Conservation (phyloP, 129 eudicot species). For the Heracleum sosnowskyi region DNA sequence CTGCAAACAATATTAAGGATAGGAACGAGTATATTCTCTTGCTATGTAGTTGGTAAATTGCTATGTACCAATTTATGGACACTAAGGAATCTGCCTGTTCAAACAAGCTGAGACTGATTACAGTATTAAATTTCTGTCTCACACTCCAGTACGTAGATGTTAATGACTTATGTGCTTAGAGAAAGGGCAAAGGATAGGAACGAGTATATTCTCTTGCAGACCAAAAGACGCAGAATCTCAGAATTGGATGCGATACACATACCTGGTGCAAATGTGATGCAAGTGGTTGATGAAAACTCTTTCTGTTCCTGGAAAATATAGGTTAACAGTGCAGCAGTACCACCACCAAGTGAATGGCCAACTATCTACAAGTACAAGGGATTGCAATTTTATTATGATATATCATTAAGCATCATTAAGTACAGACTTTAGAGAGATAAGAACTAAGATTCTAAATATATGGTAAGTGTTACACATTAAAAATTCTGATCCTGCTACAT, state of each 20-base stretch:
- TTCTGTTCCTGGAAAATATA: constrained; percentile 92
- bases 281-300: constrained; percentile 69
- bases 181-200: neutral
- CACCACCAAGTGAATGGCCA: constrained; percentile 99
- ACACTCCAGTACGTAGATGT: neutral
- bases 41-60: too few relatives aligned
- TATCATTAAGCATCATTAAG: neutral
- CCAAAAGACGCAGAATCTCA: neutral
- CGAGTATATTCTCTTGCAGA: neutral
- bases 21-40: too few relatives aligned
- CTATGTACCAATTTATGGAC: neutral
- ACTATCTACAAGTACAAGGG: constrained; percentile 51
- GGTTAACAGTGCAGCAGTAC: constrained; percentile 93
- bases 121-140: neutral
- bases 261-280: constrained; percentile 97
- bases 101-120: neutral
- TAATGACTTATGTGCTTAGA: neutral
- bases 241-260: constrained; percentile 11
- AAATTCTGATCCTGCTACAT: neutral
- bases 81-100: neutral
- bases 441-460: neutral
- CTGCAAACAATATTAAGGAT: too few relatives aligned
- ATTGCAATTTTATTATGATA: neutral
- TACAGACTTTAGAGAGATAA: neutral
- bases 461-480: neutral